Base-by-base conservation (phyloP, 805 yeast species). In the Saccharomycopsis synnaedendra region DNA sequence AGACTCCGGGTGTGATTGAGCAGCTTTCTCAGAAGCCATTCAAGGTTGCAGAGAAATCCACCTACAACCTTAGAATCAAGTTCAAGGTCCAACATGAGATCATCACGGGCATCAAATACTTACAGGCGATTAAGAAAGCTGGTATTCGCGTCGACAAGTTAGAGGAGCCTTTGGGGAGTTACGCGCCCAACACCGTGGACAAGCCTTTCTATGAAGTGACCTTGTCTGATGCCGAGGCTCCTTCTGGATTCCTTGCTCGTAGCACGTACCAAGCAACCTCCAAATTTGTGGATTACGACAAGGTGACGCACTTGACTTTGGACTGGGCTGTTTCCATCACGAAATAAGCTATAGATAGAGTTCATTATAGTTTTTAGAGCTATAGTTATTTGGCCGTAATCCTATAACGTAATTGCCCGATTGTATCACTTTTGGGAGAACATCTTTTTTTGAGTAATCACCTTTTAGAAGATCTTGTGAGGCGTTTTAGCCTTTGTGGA, bases 31-130 rank as follows among this genome's bases (percentile, higher is more conserved):
- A 78, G 45, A 76, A 80, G 56, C 76, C 83, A 52, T 82, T 86
- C 65, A 73, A 74, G 61, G 80, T 88, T 62, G 85, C 84, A 61
- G 96, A 87, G 59, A 81, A 78, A 55, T 73, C 90, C 11, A 68
- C 77, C 34, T 88, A 86, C 65, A 80, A 77, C 57, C 70, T 87
- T 60, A 75, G 69, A 53, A 77, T 87, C 58, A 80, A 76, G 55
- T 89, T 88, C 68, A 76, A 87, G 55, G 82, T 89, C 34, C 96
- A 88, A 64, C 90, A 84, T 58, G 94, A 85, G 61, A 85, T 89
- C 55, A 80, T 89, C 57, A 88, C 96, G 1, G 97, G 97, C 1
- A 74, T 89, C 60, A 80, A 82, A 61, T 89, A 88, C 63, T 73
- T 85, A 55, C 96, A 86, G 64, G 78, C 77, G 19, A 82, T 87